These are phyloP conservation scores for Annona squamosa DNA, from an alignment of 164 flowering plant species.

Conservation along the genomic window DNA sequence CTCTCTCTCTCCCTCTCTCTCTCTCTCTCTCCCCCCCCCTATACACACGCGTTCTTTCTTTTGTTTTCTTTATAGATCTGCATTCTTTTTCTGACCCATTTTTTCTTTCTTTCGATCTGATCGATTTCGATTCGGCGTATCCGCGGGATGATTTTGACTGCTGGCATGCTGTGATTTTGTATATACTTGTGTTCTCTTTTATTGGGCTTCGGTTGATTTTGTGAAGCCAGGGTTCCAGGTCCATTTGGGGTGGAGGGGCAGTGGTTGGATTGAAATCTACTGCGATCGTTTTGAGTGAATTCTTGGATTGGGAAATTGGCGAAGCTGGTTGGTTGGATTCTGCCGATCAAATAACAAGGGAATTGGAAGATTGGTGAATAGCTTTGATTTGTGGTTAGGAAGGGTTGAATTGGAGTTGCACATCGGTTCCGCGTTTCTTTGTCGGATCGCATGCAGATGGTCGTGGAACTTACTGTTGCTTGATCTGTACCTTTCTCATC, in stretches of 20 bases:
- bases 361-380: neutral
- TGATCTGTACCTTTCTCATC: neutral
- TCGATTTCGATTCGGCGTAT: neutral
- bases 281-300: neutral
- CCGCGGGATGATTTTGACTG: neutral
- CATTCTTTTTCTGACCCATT: neutral
- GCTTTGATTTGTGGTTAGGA: neutral
- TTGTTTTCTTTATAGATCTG: neutral
- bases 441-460: neutral
- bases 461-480: neutral
- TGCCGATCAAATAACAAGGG: neutral
- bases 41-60: neutral
- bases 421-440: neutral
- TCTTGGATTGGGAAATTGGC: neutral
- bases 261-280: neutral
- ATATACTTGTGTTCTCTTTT: neutral
- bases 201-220: neutral
- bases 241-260: neutral
- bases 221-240: neutral
- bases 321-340: neutral
- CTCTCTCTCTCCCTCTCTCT: neutral
- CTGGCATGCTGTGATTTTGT: neutral
- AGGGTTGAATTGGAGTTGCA: neutral
- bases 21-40: neutral
- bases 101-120: neutral